A percentile compares a stretch with the other conserved stretches of the same genome.
These are phyloP conservation scores for Fulvia fulva DNA, from an alignment of 2,329 filamentous ascomycete genomes.

Conservation along the genomic window DNA sequence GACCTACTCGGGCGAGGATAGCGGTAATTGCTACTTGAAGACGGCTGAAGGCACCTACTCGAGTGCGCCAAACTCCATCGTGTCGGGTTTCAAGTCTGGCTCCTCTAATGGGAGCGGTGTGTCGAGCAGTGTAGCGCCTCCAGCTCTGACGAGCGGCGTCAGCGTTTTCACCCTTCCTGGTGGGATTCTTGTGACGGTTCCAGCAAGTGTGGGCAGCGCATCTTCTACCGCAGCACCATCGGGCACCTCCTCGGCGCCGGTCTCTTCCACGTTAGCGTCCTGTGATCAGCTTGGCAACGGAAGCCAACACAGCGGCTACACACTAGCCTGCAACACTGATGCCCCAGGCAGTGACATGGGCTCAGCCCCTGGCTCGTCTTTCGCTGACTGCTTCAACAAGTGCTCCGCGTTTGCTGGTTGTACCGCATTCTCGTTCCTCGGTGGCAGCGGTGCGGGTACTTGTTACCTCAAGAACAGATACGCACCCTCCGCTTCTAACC, in stretches of 20 bases:
- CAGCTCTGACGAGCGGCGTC: no score
- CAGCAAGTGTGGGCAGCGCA: no score
- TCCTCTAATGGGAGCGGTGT: neutral
- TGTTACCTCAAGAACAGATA: constrained; percentile 18
- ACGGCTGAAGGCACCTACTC: constrained; percentile 1
- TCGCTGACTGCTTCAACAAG: constrained; percentile 10
- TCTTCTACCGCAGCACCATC: no score
- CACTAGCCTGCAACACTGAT: constrained; percentile 8
- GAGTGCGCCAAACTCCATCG: neutral
- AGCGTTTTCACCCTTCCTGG: no score
- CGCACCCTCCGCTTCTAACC: neutral
- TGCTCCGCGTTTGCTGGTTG: constrained; percentile 18
- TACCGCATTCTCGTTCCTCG: constrained; percentile 18
- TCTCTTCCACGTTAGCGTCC: neutral
- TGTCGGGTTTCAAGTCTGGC: constrained; percentile 3
- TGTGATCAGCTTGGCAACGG: constrained; percentile 7
- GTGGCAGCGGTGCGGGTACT: constrained; percentile 12
- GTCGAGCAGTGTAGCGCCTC: neutral
- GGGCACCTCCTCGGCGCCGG: neutral
- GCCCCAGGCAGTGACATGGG: constrained; percentile 6
- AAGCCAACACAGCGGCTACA: constrained; percentile 6
- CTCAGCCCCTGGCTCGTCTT: neutral
- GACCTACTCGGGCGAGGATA: constrained; percentile 3
- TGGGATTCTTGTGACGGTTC: no score
- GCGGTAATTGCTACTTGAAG: constrained; percentile 8